A percentile compares a stretch with the other conserved stretches of the same genome.
Conservation (phyloP, 306 rosid genomes). For the Vigna unguiculata region DNA sequence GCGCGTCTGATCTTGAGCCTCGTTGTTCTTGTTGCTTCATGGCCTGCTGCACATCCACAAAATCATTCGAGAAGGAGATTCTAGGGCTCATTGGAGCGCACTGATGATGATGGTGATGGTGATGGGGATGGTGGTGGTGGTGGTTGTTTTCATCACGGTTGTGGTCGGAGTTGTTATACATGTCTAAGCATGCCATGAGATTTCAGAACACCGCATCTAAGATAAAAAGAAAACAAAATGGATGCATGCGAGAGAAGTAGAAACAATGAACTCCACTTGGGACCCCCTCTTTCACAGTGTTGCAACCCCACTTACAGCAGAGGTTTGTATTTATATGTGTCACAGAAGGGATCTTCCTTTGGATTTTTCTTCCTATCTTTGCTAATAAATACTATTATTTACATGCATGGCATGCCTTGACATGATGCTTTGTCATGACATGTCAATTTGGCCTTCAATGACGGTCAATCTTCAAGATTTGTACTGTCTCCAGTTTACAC, state of each 20-base stretch:
- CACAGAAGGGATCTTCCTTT: slow-evolving; percentile 34
- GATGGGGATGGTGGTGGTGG: slow-evolving; percentile 42
- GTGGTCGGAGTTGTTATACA: slow-evolving; percentile 80
- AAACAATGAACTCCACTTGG: slow-evolving; percentile 52
- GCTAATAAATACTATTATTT: slow-evolving; percentile 11
- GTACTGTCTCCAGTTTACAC: slow-evolving; percentile 44
- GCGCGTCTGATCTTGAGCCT: slow-evolving; percentile 54
- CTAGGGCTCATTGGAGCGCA: slow-evolving; percentile 86
- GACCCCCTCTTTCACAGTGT: slow-evolving; percentile 47
- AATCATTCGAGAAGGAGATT: slow-evolving; percentile 92
- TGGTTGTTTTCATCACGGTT: slow-evolving; percentile 46
- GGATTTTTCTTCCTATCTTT: neutral
- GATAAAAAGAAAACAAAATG: slow-evolving; percentile 38
- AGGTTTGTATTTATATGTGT: slow-evolving; percentile 58
- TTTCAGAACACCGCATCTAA: slow-evolving; percentile 53
- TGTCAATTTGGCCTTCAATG: slow-evolving; percentile 60
- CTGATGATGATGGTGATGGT: slow-evolving; percentile 42
- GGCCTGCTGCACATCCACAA: slow-evolving; percentile 75
- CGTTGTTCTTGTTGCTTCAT: slow-evolving; percentile 62
- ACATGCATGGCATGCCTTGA: slow-evolving; percentile 59
- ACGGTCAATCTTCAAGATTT: slow-evolving; percentile 54
- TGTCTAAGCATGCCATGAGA: slow-evolving; percentile 85
- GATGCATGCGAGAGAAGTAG: slow-evolving; percentile 34
- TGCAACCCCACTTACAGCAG: slow-evolving; percentile 46
- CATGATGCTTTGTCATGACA: slow-evolving; percentile 72